These are phyloP conservation scores for Saraca asoca DNA, from an alignment of 331 rosid species.

Conservation along the genomic window DNA sequence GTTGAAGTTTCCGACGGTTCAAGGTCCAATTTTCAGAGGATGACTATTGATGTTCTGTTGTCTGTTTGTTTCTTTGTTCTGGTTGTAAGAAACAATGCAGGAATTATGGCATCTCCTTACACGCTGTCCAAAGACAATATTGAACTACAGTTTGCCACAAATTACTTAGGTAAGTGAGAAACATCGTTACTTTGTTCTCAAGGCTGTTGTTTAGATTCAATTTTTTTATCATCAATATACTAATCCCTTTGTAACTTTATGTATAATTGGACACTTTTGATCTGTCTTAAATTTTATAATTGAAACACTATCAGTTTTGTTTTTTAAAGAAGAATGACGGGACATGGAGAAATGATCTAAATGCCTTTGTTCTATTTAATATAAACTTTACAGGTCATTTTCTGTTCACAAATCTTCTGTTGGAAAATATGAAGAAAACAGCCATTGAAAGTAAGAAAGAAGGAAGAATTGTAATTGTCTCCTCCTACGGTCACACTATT, in stretches of 20 bases:
- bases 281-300: too few species aligned
- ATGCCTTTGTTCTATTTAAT: neutral
- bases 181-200: too few species aligned
- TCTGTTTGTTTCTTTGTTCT: conserved; percentile 7
- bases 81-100: conserved; percentile 66
- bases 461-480: conserved; percentile 67
- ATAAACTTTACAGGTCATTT: conserved; percentile 56
- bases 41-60: too few species aligned
- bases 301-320: too few species aligned
- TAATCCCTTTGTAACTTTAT: too few species aligned
- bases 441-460: conserved; percentile 53
- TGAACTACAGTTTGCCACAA: conserved; percentile 72
- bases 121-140: conserved; percentile 62
- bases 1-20: too few species aligned
- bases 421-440: conserved; percentile 74
- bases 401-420: conserved; percentile 69
- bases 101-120: conserved; percentile 65
- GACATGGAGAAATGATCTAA: neutral
- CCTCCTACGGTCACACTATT: conserved; percentile 66
- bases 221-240: too few species aligned
- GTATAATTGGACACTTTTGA: too few species aligned
- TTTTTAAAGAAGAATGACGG: too few species aligned
- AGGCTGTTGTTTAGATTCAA: too few species aligned
- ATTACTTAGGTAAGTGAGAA: conserved; percentile 48
- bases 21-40: too few species aligned